phyloP scores from a whole-genome alignment of 1,284 basidiomycete species.

The Bondarzewia mesenterica region DNA sequence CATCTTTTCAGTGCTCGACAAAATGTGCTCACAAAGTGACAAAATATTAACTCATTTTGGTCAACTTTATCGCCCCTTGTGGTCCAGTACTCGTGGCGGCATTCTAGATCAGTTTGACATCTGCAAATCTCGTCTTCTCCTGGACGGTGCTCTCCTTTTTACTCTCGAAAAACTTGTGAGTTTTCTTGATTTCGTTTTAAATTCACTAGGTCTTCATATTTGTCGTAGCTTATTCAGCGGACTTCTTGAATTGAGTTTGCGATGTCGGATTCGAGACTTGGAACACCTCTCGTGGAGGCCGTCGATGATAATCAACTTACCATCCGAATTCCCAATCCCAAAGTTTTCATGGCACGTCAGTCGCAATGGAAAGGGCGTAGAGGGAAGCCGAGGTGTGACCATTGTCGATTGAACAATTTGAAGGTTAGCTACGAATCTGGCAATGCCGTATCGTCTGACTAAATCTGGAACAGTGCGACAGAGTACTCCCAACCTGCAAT shows the following conservation, averaged over 20 bases:
- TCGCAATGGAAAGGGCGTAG: constrained; percentile 65
- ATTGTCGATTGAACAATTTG: constrained; percentile 60
- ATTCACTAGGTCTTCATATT: no score
- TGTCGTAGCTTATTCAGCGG: background rate
- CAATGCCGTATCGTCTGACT: background rate
- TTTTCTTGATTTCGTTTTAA: no score
- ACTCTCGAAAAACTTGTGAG: no score
- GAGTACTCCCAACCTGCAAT: constrained; percentile 62
- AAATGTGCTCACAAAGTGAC: background rate
- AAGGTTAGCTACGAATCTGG: constrained; percentile 37
- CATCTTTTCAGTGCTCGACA: background rate
- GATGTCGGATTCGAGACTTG: constrained; percentile 30
- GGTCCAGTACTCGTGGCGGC: background rate
- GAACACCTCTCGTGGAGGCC: constrained; percentile 34
- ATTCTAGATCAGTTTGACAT: background rate
- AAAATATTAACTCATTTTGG: background rate
- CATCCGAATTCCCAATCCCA: constrained; percentile 45
- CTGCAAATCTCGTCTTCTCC: background rate
- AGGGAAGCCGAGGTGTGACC: constrained; percentile 65
- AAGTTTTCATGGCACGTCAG: constrained; percentile 35
- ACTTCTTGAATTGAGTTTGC: background rate
- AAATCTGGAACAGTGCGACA: constrained; percentile 48
- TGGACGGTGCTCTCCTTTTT: no score
- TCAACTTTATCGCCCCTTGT: background rate
- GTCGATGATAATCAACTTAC: constrained; percentile 53